Percentiles rank a stretch among this genome's conserved stretches.
These are phyloP conservation scores for Nemania bipapillata DNA, from an alignment of 2,329 filamentous ascomycete species.

Conservation along the genomic window DNA sequence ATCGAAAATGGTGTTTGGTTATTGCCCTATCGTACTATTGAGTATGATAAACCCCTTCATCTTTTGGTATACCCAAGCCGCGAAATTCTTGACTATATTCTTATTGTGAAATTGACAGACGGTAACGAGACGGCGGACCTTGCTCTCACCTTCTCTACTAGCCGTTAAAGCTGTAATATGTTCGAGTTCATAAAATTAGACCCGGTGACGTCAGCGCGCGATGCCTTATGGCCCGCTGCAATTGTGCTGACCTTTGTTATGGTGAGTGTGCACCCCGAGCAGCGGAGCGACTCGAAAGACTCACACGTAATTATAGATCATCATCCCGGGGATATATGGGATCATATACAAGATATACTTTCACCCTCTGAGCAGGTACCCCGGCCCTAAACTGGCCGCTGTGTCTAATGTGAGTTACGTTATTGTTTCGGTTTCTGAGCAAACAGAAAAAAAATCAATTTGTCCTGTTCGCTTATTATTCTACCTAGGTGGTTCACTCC, in stretches of 20 bases:
- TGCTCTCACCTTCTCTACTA: neutral
- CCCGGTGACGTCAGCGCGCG: neutral
- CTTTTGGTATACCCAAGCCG: too few species aligned
- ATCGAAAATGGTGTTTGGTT: too few species aligned
- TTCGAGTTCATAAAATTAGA: neutral
- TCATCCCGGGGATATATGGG: neutral
- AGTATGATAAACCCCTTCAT: too few species aligned
- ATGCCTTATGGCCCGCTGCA: neutral
- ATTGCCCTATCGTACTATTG: too few species aligned
- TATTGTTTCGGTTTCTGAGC: too few species aligned
- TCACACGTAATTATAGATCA: neutral
- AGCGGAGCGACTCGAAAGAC: neutral
- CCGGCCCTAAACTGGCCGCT: neutral
- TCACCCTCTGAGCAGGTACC: neutral
- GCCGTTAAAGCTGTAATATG: neutral
- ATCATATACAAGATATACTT: neutral
- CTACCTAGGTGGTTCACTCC: neutral
- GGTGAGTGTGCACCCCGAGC: neutral
- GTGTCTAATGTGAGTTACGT: conserved; percentile 7
- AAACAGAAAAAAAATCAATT: too few species aligned
- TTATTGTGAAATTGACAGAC: neutral
- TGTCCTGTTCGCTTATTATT: too few species aligned
- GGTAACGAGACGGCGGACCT: neutral
- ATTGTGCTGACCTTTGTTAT: neutral
- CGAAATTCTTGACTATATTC: neutral